Evolutionary conservation across 305 asterid species (phyloP).

Genomic region (Solanum hybrid): DNA sequence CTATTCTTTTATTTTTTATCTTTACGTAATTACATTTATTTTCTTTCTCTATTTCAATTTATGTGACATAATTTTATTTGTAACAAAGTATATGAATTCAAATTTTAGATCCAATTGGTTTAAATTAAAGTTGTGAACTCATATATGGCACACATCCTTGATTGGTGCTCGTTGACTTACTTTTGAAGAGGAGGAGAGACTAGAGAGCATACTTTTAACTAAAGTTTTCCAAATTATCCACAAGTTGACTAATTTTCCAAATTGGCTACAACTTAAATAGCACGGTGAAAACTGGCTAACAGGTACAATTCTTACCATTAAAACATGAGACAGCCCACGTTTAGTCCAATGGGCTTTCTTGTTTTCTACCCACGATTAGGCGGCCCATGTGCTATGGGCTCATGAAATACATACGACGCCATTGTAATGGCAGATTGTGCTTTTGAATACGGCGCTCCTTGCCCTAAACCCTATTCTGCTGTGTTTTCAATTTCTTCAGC

Average conservation of each 20-base stretch:
- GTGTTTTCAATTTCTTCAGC: slow-evolving; percentile 16
- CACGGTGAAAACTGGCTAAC: not conserved
- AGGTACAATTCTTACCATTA: not conserved
- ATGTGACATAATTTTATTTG: too few relatives aligned
- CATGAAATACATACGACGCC: not conserved
- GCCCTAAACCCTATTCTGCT: slow-evolving; percentile 19
- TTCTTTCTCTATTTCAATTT: too few relatives aligned
- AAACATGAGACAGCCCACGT: not conserved
- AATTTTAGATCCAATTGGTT: too few relatives aligned
- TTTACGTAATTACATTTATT: too few relatives aligned
- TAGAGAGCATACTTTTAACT: not conserved
- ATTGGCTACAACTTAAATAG: not conserved
- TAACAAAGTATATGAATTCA: too few relatives aligned
- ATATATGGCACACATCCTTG: too few relatives aligned
- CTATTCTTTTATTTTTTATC: too few relatives aligned
- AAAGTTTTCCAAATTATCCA: not conserved
- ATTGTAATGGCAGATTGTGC: not conserved
- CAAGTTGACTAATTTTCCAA: not conserved
- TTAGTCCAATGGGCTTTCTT: not conserved
- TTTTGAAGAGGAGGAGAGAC: too few relatives aligned
- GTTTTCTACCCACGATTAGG: not conserved
- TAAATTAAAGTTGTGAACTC: too few relatives aligned
- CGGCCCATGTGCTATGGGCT: not conserved
- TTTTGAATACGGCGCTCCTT: not conserved
- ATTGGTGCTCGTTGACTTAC: not conserved